These are phyloP conservation scores for Alternaria solani DNA, from an alignment of 2,329 filamentous ascomycete genomes.

Conservation along the genomic window DNA sequence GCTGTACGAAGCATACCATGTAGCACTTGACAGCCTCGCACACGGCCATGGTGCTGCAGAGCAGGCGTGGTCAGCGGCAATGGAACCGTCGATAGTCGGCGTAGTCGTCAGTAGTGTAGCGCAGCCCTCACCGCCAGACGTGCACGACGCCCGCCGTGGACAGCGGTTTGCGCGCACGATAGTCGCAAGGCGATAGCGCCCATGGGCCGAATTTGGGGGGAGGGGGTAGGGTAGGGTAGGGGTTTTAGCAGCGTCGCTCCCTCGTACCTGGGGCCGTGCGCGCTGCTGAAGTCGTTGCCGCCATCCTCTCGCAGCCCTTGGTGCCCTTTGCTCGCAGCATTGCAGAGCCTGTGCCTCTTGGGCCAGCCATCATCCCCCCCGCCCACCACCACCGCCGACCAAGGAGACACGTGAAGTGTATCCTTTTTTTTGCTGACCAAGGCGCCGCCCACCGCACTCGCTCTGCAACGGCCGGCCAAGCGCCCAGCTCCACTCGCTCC, in stretches of 20 bases:
- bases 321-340: conserved; percentile 15
- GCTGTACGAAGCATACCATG: background rate
- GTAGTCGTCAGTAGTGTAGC: no score
- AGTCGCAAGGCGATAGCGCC: background rate
- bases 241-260: conserved; percentile 25
- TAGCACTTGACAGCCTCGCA: background rate
- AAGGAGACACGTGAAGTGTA: conserved; percentile 6
- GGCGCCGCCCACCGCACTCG: conserved; percentile 12
- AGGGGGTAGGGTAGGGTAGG: conserved; percentile 1
- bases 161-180: conserved; percentile 14
- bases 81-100: background rate
- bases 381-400: background rate
- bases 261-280: conserved; percentile 28
- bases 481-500: conserved; percentile 7
- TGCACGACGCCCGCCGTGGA: conserved; percentile 14
- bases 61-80: background rate
- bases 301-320: conserved; percentile 27
- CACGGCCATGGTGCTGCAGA: background rate
- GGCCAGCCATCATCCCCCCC: conserved; percentile 20
- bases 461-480: conserved; percentile 29
- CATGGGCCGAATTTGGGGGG: conserved; percentile 12
- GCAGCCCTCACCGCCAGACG: conserved; percentile 4
- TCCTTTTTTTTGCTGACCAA: conserved; percentile 18
- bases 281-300: conserved; percentile 27
- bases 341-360: conserved; percentile 18